These are phyloP conservation scores for Pythium grandisporangium DNA, from an alignment of 352 stramenopile genomes.

Conservation along the genomic window DNA sequence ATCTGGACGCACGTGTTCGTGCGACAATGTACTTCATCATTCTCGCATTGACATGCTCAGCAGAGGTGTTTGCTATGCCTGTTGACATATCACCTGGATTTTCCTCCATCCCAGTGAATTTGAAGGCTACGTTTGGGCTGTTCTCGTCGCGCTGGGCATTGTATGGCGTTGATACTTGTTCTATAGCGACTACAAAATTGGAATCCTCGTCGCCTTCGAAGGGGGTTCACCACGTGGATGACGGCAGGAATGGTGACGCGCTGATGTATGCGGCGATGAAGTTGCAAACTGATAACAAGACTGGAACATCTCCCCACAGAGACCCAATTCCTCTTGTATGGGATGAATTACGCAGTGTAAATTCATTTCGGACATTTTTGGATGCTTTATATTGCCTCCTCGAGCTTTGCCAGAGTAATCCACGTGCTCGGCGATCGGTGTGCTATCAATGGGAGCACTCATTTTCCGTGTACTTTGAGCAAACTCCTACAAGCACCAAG, in stretches of 20 bases:
- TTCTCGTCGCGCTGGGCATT: constrained; percentile 3
- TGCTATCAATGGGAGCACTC: not conserved
- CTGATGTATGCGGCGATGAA: too few relatives aligned
- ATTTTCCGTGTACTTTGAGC: not conserved
- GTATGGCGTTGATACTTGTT: not conserved
- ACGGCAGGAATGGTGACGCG: too few relatives aligned
- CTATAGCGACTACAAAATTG: too few relatives aligned
- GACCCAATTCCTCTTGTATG: not conserved
- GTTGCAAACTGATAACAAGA: too few relatives aligned
- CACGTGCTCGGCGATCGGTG: constrained; percentile 10
- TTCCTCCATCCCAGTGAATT: not conserved
- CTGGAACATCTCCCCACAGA: too few relatives aligned
- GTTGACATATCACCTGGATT: too few relatives aligned
- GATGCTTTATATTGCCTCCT: constrained; percentile 55
- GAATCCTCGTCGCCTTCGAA: too few relatives aligned
- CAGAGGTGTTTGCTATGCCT: constrained; percentile 15
- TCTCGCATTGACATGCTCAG: constrained; percentile 39
- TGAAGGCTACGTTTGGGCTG: constrained; percentile 4
- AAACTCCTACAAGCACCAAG: constrained; percentile 11
- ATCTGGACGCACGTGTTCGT: constrained; percentile 23
- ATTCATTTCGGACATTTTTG: constrained; percentile 50
- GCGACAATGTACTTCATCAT: constrained; percentile 54
- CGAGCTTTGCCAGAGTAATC: constrained; percentile 18
- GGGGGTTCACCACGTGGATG: too few relatives aligned
- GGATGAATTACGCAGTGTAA: constrained; percentile 7